These are phyloP conservation scores for Colletotrichum godetiae DNA, from an alignment of 2,329 filamentous ascomycete species.

Conservation along the genomic window DNA sequence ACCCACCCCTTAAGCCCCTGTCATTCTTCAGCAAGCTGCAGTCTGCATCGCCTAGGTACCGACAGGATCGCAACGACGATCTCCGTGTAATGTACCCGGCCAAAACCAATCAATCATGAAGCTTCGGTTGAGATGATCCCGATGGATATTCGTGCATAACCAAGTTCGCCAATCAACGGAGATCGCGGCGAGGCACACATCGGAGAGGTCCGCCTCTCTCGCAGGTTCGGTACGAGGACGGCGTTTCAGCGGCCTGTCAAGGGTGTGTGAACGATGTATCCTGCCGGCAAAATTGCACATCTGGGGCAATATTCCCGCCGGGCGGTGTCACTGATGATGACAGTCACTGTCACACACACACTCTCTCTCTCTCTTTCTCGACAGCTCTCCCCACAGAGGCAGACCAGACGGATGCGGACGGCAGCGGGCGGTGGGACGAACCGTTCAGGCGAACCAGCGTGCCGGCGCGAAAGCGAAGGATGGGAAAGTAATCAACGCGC, in stretches of 20 bases:
- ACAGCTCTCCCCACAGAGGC: background rate
- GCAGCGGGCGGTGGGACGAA: background rate
- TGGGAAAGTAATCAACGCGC: background rate
- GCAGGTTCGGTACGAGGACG: background rate
- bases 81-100: background rate
- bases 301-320: background rate
- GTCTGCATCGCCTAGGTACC: background rate
- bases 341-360: background rate
- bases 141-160: background rate
- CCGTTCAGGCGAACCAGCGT: background rate
- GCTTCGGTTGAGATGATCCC: background rate
- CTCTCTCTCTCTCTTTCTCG: background rate
- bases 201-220: background rate
- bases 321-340: slow-evolving; percentile 2
- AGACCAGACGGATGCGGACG: background rate
- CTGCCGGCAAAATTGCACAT: background rate
- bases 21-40: background rate
- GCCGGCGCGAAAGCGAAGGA: background rate
- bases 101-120: background rate
- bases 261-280: background rate
- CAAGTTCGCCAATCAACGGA: background rate
- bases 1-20: background rate
- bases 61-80: background rate
- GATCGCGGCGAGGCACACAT: background rate
- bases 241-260: slow-evolving; percentile 1